Percentiles rank a stretch among this genome's conserved stretches.
Evolutionary conservation across 2,329 filamentous ascomycete species (phyloP).

Genomic region (Aureobasidium sp.): DNA sequence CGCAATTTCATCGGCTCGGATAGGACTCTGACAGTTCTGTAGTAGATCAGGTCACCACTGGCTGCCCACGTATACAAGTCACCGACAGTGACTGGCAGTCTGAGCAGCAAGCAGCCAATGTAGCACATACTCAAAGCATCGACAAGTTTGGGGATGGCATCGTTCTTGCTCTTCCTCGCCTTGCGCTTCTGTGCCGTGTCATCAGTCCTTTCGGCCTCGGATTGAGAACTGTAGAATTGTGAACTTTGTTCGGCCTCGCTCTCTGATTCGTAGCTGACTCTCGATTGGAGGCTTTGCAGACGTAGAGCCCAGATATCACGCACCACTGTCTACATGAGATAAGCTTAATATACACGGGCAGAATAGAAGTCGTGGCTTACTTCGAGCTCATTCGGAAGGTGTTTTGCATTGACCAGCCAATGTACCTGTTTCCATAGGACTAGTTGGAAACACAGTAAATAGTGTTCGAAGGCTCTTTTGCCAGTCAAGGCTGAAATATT

Average conservation of each 20-base stretch:
- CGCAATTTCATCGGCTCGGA: constrained; percentile 57
- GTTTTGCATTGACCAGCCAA: constrained; percentile 60
- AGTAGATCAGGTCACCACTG: constrained; percentile 60
- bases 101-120: constrained; percentile 64
- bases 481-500: constrained; percentile 43
- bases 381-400: constrained; percentile 65
- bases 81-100: constrained; percentile 64
- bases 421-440: constrained; percentile 72
- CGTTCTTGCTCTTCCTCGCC: constrained; percentile 40
- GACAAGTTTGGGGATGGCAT: constrained; percentile 52
- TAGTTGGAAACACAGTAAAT: constrained; percentile 74
- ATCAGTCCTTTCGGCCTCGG: constrained; percentile 37
- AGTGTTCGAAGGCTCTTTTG: constrained; percentile 63
- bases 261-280: constrained; percentile 27
- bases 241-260: constrained; percentile 31
- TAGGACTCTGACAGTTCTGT: constrained; percentile 50
- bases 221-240: constrained; percentile 52
- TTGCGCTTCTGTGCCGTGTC: constrained; percentile 29
- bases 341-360: neutral
- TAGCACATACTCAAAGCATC: constrained; percentile 76
- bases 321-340: constrained; percentile 46
- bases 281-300: constrained; percentile 46
- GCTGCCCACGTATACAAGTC: constrained; percentile 62
- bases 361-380: constrained; percentile 27
- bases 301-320: constrained; percentile 80